Conservation (phyloP, 2,329 filamentous ascomycete genomes). For the Aspergillus intermedius region DNA sequence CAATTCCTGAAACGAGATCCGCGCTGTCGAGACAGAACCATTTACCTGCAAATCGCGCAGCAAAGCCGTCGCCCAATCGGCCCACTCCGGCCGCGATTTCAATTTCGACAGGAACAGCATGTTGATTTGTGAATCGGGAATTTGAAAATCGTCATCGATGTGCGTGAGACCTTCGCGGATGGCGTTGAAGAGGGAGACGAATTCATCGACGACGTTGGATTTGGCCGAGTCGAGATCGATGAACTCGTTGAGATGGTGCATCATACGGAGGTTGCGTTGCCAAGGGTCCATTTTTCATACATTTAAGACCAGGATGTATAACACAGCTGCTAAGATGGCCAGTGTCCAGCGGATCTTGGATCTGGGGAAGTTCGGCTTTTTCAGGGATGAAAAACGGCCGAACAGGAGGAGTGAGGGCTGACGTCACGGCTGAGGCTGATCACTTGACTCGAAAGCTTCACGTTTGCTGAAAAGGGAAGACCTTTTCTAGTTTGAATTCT, state of each 20-base stretch:
- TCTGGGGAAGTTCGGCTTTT: neutral
- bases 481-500: neutral
- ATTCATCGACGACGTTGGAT: slow-evolving; percentile 20
- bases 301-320: neutral
- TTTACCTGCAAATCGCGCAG: slow-evolving; percentile 19
- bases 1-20: slow-evolving; percentile 18
- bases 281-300: slow-evolving; percentile 14
- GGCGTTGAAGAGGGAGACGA: slow-evolving; percentile 22
- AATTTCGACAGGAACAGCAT: slow-evolving; percentile 21
- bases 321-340: neutral
- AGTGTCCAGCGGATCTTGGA: neutral
- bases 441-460: neutral
- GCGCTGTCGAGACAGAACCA: slow-evolving; percentile 10
- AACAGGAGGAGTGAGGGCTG: neutral
- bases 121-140: slow-evolving; percentile 21
- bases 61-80: slow-evolving; percentile 19
- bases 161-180: slow-evolving; percentile 21
- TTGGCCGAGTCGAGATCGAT: slow-evolving; percentile 20
- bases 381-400: neutral
- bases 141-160: slow-evolving; percentile 18
- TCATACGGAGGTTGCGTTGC: slow-evolving; percentile 20
- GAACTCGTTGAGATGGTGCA: slow-evolving; percentile 23
- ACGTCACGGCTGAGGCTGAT: neutral
- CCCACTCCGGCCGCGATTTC: slow-evolving; percentile 19
- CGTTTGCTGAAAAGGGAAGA: neutral